phyloP scores from a whole-genome alignment of 176 grass and related monocot species.

The Tillandsia leiboldiana region DNA sequence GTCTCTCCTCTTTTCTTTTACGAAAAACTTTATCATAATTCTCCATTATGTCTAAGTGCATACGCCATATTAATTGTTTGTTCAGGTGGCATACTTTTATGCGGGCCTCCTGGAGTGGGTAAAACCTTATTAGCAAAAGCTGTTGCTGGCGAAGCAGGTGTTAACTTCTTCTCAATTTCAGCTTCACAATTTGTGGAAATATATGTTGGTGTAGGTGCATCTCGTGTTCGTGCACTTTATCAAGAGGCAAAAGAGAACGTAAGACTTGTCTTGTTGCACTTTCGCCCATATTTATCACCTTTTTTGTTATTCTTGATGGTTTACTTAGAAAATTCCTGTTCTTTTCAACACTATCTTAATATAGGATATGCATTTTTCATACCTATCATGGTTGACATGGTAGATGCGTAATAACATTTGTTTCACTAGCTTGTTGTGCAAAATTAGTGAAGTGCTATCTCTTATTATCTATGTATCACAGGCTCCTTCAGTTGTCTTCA shows the following conservation, averaged over 20 bases:
- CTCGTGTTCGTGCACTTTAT: conserved; percentile 32
- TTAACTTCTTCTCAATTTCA: conserved; percentile 36
- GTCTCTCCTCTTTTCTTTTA: neutral
- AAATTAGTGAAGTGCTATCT: neutral
- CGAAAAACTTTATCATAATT: neutral
- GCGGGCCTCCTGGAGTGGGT: conserved; percentile 26
- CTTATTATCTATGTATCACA: conserved; percentile 3
- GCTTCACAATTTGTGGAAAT: conserved; percentile 39
- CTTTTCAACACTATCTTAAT: neutral
- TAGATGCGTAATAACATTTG: neutral
- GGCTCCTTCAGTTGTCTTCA: conserved; percentile 34
- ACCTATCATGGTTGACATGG: neutral
- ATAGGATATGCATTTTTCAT: neutral
- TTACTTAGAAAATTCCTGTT: neutral
- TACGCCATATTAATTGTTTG: neutral
- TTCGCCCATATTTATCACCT: neutral
- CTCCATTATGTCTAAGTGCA: neutral
- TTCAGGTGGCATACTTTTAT: conserved; percentile 26
- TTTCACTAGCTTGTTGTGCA: neutral
- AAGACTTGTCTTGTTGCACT: neutral
- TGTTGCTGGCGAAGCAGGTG: conserved; percentile 30
- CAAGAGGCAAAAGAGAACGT: conserved; percentile 37
- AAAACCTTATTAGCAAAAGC: conserved; percentile 27
- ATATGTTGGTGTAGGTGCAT: conserved; percentile 38
- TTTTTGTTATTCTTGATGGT: neutral